Base-by-base conservation (phyloP, 768 basidiomycete species). In the Multifurca ochricompacta region DNA sequence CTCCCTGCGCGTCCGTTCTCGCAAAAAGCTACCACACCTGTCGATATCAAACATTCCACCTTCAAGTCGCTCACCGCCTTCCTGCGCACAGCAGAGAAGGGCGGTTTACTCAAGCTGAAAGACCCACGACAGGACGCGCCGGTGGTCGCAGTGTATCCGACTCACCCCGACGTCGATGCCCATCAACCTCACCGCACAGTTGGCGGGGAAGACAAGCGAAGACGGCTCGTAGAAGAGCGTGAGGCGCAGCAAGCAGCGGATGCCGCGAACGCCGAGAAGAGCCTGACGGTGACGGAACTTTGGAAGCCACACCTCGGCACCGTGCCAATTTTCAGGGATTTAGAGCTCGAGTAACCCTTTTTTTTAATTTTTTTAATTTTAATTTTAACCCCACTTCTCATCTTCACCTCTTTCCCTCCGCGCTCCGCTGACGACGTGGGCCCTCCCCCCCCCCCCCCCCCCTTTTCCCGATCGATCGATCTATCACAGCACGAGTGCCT, bases 51-150 rank as follows among this genome's bases (percentile, higher is more conserved):
- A 61, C 76, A 83, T 9, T 91, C 89, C 1, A 76, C 77, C 2
- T 78, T 83, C 72, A 96, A 93, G 68, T 88, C 89, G 9, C 74
- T 94, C 18, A 77, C 83, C 1, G 76, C 83, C 1, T 93, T 95
- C 71, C 74, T 96, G 62, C 92, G 87, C 66, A 64, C 77, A 16
- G 73, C 77, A 16, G 87, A 90, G 57, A 94, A 94, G 65, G 78
- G 81, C 7, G 77, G 77, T 0, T 66, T 96, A 21, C 63, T 95
- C 34, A 80, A 80, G 11, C 72, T 85, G 21, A 96, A 95, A 65
- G 76, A 84, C 19, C 72, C 67, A 44, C 65, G 73, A 64, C 66
- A 73, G 8, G 63, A 57, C 59, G 62, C 51, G 31, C 59, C 32
- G 19, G 32, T 65, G 9, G 74, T 73, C 49, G 73, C 72, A 3